Base-by-base conservation (phyloP, 192 early-diverging fungal genomes). In the Coemansia sp. region DNA sequence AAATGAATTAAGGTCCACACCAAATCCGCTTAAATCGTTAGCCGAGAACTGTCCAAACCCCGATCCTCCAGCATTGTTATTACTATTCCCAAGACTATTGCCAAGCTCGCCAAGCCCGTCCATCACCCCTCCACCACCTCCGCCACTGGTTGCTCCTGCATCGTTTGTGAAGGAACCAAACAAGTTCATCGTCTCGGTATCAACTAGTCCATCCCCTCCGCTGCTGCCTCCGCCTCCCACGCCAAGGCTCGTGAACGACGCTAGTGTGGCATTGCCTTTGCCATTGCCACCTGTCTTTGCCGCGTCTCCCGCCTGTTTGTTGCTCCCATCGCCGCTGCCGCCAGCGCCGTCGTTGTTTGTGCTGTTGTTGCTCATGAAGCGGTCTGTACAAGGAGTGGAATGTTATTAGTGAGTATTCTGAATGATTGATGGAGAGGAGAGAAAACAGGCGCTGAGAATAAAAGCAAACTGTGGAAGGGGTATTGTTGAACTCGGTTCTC, bases 91-190 rank as follows among this genome's bases (percentile, higher is more conserved):
- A 40, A 59, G n/a, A 1, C 40, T 13, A 42, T 26, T 26, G 16
- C 45, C 56, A 19, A 45, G 54, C 13, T 48, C 54, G 19, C 46
- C 43, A 39, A 59, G 37, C 57, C 57, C 57, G 57, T 16, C 57
- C 16, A 48, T 15, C n/a, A 26, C 26, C 26, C 26, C 26, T 26
- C 26, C 26, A 3, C 26, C 26, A 26, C 26, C 26, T 26, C 26
- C 26, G 3, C 26, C 51, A 13, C n/a, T 39, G 57, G 55, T 55
- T 15, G 40, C 22, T 11, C 54, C 51, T 13, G 65, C 47, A 32
- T 80, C 72, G 64, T 80, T 74, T 46, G 72, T 74, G 13, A 80
- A 80, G 40, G 77, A 80, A 0, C 72, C 73, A 45, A 80, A 80
- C 11, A 80, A 57, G 16, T 71, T 67, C 59, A 73, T 62, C 11